Base-by-base conservation (phyloP, 2,329 filamentous ascomycete genomes). In the Colletotrichum godetiae region DNA sequence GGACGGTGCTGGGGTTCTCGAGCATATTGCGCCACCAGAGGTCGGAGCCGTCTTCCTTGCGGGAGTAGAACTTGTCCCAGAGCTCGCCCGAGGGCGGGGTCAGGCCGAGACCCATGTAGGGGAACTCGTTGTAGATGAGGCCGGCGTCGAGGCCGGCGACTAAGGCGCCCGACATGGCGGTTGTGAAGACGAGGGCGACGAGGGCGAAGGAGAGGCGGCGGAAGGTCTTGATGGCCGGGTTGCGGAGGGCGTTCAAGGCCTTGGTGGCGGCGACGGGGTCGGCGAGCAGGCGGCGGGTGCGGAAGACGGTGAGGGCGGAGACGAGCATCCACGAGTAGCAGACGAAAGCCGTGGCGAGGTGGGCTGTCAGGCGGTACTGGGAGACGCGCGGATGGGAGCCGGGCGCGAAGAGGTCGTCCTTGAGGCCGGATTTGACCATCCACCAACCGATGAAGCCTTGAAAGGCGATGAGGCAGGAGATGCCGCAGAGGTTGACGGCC, bases 81-180 rank as follows among this genome's bases (percentile, higher is more conserved):
- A 98, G 91, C 85, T 98, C 96, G 11, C 90, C 88, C 79, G 89
- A 91, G 0, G 96, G 96, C 1, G 96, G 96, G 0, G 94, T 88
- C 27, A 97, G 86, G 12, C 95, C 95, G 4, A 91, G 84, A 10
- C 97, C 97, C 97, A 99, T 99, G 84, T 90, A 94, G 7, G 97
- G 97, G 82, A 99, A 98, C 83, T 99, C 95, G 82, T 99, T 99
- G 88, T 99, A 99, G 84, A 99, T 98, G 69, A 99, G 88, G 10
- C 97, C 97, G 10, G 97, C 97, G 80, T 99, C 97, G 15, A 99
- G 92, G 37, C 97, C 97, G 7, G 97, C 97, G 37, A 99, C 97
- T 2, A 99, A 89, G 5, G 92, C 96, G 67, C 96, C 97, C 4
- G 97, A 98, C 90, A 99, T 94, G 79, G 94, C 95, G 4, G 97